Evolutionary conservation across 306 rosid species (phyloP).

Genomic region (Quercus mongolica): DNA sequence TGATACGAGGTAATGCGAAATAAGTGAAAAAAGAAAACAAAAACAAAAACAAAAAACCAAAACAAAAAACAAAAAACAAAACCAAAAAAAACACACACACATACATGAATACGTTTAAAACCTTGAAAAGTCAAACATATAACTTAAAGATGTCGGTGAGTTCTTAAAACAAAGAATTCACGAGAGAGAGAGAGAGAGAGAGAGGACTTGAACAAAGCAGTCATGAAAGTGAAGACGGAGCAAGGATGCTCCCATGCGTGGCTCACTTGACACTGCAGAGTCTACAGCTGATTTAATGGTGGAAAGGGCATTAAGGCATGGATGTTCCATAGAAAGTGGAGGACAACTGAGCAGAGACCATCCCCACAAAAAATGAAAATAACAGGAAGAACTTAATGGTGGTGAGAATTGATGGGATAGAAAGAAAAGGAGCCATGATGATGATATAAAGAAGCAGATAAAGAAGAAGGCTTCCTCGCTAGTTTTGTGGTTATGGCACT

Average conservation of each 20-base stretch:
- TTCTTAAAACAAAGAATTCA: too few species aligned
- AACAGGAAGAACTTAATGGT: constrained; percentile 9
- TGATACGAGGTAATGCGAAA: too few species aligned
- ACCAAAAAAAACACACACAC: too few species aligned
- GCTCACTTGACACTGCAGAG: constrained; percentile 41
- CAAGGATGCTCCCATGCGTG: constrained; percentile 82
- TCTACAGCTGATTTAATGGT: constrained; percentile 27
- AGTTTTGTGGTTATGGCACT: constrained; percentile 2
- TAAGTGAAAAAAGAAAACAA: too few species aligned
- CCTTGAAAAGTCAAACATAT: too few species aligned
- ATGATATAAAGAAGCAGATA: background rate
- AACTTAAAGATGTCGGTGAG: too few species aligned
- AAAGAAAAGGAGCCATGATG: constrained; percentile 10
- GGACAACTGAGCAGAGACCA: constrained; percentile 47
- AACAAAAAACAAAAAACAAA: too few species aligned
- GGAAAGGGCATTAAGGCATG: constrained; percentile 57
- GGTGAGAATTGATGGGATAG: background rate
- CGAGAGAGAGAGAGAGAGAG: background rate
- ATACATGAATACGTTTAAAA: too few species aligned
- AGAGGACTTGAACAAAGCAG: constrained; percentile 66
- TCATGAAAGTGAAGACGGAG: constrained; percentile 48
- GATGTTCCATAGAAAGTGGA: constrained; percentile 35
- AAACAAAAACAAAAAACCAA: too few species aligned
- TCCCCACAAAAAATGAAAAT: constrained; percentile 18
- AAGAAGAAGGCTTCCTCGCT: background rate